Evolutionary conservation across 1,284 basidiomycete genomes (phyloP).

Genomic region (Thelephora terrestris): DNA sequence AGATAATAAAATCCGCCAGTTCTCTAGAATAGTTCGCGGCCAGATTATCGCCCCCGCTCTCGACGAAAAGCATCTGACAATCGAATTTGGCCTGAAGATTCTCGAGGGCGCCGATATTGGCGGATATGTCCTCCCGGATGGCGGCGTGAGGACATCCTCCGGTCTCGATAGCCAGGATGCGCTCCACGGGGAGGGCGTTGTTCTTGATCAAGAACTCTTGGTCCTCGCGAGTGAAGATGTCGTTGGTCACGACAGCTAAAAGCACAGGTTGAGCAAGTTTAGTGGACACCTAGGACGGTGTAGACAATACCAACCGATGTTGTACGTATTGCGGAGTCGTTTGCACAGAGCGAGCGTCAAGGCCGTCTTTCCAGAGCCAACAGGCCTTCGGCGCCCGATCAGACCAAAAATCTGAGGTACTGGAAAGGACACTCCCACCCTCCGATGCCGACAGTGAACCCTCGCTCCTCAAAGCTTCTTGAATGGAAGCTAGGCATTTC

Average conservation of each 20-base stretch:
- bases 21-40: slow-evolving; percentile 95
- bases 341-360: slow-evolving; percentile 78
- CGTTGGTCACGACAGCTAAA: slow-evolving; percentile 87
- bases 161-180: slow-evolving; percentile 96
- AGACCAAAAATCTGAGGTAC: neutral
- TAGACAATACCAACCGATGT: neutral
- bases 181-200: too few relatives aligned
- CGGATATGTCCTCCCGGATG: slow-evolving; percentile 94
- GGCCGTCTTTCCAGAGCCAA: slow-evolving; percentile 97
- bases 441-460: slow-evolving; percentile 95
- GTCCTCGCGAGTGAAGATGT: slow-evolving; percentile 96
- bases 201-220: slow-evolving; percentile 96
- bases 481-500: slow-evolving; percentile 84
- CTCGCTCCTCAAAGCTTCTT: slow-evolving; percentile 86
- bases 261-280: neutral
- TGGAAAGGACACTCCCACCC: slow-evolving; percentile 48
- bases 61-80: slow-evolving; percentile 84
- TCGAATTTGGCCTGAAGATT: slow-evolving; percentile 86
- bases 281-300: neutral
- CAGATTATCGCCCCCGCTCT: slow-evolving; percentile 93
- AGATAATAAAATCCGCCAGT: slow-evolving; percentile 95
- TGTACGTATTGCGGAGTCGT: neutral
- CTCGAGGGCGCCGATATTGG: slow-evolving; percentile 93
- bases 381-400: slow-evolving; percentile 49
- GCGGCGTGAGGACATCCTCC: slow-evolving; percentile 94